Evolutionary conservation across 495 filamentous ascomycete species (phyloP), one percentile per base, ranked within the genome.

Genomic region (Aspergillus steynii): DNA sequence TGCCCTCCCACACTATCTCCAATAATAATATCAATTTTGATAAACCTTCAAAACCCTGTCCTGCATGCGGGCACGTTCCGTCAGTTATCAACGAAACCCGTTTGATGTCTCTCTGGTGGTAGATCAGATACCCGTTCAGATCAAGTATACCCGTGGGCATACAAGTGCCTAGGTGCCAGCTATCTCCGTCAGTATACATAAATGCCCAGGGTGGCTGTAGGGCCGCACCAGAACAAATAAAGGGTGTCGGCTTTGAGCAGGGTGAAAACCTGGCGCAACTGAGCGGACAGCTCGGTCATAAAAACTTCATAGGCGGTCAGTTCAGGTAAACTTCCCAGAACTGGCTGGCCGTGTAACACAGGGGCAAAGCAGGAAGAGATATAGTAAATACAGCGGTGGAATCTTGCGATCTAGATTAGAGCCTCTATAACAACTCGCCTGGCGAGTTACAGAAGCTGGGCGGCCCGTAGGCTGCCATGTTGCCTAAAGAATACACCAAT

Each of bases 111-210:
- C 10, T 48, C 46, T 48, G 10, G 10, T 48, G 10, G 10, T 48
- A 26, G 10, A 48, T 48, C 25, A 48, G 46, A 48, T 48, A 48
- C 10, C 46, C 10, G 25, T 48, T 48, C 14, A 3, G 4, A 26
- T 48, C 10, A 26, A 48, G 46, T 48, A 48, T 48, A 4, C 46
- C 46, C 46, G 46, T 48, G 46, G 46, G 46, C 46, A 48, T 48
- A 26, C 10, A 48, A 26, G 10, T 48, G 46, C 46, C 46, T n/a
- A 48, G 46, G 10, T 48, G 25, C 46, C 46, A 48, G 46, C 46
- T 48, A 9, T 48, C 46, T 48, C 25, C 4, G 10, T 48, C 46
- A 48, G 10, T 48, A 48, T 48, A 26, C 10, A 26, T 48, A 48
- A 48, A 48, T 15, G 14, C 10, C 10, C n/a, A n/a, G 42, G 10